Evolutionary conservation across 2,329 filamentous ascomycete genomes (phyloP).

Genomic region (Penicillium rolfsii): DNA sequence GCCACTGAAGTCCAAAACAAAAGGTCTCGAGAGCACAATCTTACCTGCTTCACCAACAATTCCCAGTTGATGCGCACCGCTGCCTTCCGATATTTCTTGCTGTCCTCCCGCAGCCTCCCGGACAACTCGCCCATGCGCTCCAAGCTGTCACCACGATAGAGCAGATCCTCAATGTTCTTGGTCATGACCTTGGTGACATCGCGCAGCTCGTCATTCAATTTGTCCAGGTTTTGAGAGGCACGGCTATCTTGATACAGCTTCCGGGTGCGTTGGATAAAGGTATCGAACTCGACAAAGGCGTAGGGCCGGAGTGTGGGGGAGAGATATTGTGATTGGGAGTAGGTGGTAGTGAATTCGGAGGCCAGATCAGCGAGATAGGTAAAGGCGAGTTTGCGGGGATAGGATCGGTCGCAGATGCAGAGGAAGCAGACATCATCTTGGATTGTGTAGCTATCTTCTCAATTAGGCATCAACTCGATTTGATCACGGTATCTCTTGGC

Average conservation of each 20-base stretch:
- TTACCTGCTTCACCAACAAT: conserved; percentile 81
- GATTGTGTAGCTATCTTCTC: conserved; percentile 74
- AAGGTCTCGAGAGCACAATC: conserved; percentile 21
- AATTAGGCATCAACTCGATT: conserved; percentile 10
- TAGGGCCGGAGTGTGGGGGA: conserved; percentile 80
- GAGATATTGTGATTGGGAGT: conserved; percentile 73
- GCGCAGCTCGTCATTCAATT: conserved; percentile 93
- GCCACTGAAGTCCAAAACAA: conserved; percentile 8
- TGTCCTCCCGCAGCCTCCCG: conserved; percentile 83
- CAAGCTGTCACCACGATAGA: conserved; percentile 91
- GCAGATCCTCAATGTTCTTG: conserved; percentile 97
- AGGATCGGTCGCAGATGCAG: conserved; percentile 88
- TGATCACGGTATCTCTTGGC: not conserved
- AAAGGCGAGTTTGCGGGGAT: conserved; percentile 97
- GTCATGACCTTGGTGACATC: conserved; percentile 99
- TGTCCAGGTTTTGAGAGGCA: conserved; percentile 88
- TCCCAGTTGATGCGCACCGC: conserved; percentile 99
- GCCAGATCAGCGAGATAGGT: conserved; percentile 94
- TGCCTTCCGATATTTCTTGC: conserved; percentile 88
- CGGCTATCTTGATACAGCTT: conserved; percentile 91
- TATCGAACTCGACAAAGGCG: conserved; percentile 97
- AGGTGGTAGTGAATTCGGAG: conserved; percentile 86
- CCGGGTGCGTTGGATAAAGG: conserved; percentile 90
- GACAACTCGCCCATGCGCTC: conserved; percentile 98
- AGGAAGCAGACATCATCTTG: conserved; percentile 83